Base-by-base conservation (phyloP, 1,284 basidiomycete genomes). In the Ganoderma boninense region DNA sequence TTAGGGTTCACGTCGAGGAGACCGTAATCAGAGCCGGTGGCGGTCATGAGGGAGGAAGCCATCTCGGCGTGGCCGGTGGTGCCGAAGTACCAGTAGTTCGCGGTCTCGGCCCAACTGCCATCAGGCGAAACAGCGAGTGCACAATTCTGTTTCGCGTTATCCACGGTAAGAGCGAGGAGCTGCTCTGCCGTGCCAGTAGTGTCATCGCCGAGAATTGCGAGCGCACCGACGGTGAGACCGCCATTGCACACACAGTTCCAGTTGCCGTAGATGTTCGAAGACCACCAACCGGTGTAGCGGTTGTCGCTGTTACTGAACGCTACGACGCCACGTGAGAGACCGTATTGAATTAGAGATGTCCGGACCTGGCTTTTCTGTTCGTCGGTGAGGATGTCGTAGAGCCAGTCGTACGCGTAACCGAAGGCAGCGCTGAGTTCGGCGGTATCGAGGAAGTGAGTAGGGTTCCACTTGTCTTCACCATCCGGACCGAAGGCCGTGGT, bases 221-320 rank as follows among this genome's bases (percentile, higher is more conserved):
- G 90, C 0, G 98, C 89, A 66, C 89, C 98, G 78, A 98, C 82
- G 32, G 95, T 95, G 74, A 99, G 84, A 72, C 97, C 97, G 68
- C 91, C 90, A 81, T 99, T 99, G 86, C 93, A 96, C 72, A 99
- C 95, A 77, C 97, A 99, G 82, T 99, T 99, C 97, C 97, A 99
- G 86, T 99, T 99, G 57, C 97, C 93, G 46, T 83, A 83, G 46
- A 84, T 89, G 72, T 85, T 86, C 57, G 77, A 85, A 66, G 77
- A 79, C 90, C 90, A 91, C 92, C 93, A 92, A 67, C 91, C 86
- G 63, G 80, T 82, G 75, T 64, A 80, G n/a, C 74, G 66, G 63
- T 81, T 82, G 68, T 84, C 80, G 64, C 83, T 75, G 68, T 83
- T 80, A 49, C 82, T 84, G 75, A 87, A 89, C 1, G 88, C 89